These are phyloP conservation scores for Tulasnella sp. DNA, from an alignment of 768 basidiomycete species.

Conservation along the genomic window DNA sequence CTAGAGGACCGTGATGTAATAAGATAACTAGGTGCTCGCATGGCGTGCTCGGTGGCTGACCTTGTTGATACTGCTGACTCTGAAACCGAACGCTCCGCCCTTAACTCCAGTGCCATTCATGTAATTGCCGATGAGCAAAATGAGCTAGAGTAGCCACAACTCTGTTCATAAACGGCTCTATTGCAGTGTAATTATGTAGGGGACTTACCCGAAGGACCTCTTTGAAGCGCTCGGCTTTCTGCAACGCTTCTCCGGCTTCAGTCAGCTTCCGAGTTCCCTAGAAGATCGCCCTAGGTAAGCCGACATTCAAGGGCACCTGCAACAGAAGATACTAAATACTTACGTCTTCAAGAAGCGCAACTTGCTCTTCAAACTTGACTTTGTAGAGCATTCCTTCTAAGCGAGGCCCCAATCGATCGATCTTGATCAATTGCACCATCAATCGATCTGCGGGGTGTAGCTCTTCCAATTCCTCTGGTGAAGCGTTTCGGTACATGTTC, in stretches of 20 bases:
- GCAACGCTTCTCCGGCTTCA: conserved; percentile 68
- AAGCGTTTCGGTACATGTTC: conserved; percentile 80
- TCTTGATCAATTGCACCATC: conserved; percentile 95
- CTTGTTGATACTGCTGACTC: conserved; percentile 95
- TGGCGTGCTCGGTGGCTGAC: conserved; percentile 31
- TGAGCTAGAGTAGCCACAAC: conserved; percentile 42
- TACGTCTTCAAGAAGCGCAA: conserved; percentile 73
- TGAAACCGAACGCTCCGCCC: conserved; percentile 95
- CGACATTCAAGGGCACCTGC: background rate
- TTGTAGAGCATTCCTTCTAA: conserved; percentile 96
- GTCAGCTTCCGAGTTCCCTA: conserved; percentile 74
- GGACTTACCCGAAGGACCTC: conserved; percentile 68
- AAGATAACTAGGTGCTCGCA: background rate
- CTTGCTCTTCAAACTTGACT: conserved; percentile 76
- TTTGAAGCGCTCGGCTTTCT: conserved; percentile 79
- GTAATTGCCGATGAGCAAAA: conserved; percentile 92
- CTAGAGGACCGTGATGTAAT: conserved; percentile 35
- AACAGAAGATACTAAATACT: conserved; percentile 21
- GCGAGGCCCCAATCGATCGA: conserved; percentile 75
- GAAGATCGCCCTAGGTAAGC: background rate
- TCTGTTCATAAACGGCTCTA: background rate
- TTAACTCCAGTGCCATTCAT: conserved; percentile 96
- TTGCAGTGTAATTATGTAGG: background rate
- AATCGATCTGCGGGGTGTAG: conserved; percentile 93
- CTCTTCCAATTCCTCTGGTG: conserved; percentile 70